phyloP scores from a whole-genome alignment of 345 rosid genomes.

The Mallotus nudiflorus region DNA sequence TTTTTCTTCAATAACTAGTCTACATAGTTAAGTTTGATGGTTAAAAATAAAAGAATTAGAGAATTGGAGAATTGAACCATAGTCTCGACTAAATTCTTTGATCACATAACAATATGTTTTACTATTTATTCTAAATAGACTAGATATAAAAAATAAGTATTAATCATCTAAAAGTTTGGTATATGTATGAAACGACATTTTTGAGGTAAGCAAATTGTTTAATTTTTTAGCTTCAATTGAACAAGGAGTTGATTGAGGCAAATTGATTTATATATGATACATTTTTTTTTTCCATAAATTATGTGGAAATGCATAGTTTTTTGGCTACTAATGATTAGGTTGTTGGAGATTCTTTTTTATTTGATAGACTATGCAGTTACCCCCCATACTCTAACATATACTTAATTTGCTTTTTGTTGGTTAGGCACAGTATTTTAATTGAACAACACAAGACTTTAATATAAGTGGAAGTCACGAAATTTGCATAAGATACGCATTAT shows the following conservation, averaged over 20 bases:
- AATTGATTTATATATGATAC: not conserved
- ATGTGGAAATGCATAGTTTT: constrained; percentile 15
- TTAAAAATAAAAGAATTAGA: no score
- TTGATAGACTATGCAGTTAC: not conserved
- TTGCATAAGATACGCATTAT: constrained; percentile 14
- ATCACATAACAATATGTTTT: no score
- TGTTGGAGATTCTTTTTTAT: constrained; percentile 33
- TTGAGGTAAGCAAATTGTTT: no score
- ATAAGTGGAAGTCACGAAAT: constrained; percentile 45
- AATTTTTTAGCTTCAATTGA: no score
- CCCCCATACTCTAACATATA: constrained; percentile 7
- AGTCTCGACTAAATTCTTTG: no score
- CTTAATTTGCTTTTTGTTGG: constrained; percentile 7
- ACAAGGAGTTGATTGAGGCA: not conserved
- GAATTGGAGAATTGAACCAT: no score
- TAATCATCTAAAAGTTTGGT: no score
- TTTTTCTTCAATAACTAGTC: no score
- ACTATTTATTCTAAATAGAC: no score
- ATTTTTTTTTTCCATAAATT: not conserved
- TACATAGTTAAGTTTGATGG: no score
- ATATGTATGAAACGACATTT: no score
- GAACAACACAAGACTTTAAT: not conserved
- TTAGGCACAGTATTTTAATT: not conserved
- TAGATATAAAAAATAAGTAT: no score
- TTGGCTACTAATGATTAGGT: constrained; percentile 36